Evolutionary conservation across 2,329 filamentous ascomycete species (phyloP), one percentile per base, ranked within the genome.

Genomic region (Plenodomus tracheiphilus): DNA sequence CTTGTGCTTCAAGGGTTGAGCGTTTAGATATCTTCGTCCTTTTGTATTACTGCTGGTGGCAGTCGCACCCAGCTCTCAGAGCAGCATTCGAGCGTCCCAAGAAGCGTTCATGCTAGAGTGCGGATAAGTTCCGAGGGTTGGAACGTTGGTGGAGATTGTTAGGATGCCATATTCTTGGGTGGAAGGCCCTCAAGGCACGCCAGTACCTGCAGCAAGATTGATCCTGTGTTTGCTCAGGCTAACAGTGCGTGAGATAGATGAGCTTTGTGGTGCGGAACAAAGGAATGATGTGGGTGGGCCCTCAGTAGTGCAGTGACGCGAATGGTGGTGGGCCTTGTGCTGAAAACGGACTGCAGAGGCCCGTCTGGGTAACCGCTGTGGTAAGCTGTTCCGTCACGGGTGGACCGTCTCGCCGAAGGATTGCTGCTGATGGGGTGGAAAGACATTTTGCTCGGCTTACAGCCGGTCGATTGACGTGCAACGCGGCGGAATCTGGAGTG

Each of bases 381-480:
- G 39, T 53, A 36, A 30, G 34, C 47, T 41, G 45, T 53, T 38
- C 45, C 53, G 41, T 54, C 28, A 32, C 28, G 28, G 15, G 28
- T 32, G 6, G 28, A 6, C 11, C 28, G 28, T 32, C 28, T 32
- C 28, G 28, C 6, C 13, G 28, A 32, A 15, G 28, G 15, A 32
- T 32, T 32, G 28, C 28, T 32, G 11, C 28, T 32, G 28, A 32
- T 8, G 51, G 45, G 11, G 28, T 7, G 28, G 9, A 15, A 32
- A 32, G 28, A 32, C 6, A 15, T 20, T 44, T 39, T 21, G 34
- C 48, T 60, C 55, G 58, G 55, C 51, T 47, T 37, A 45, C 39
- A 52, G 21, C 56, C 56, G 56, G 44, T 46, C 43, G 41, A 41
- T 38, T 47, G 46, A 48, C 51, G 58, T 57, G 53, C 55, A 40